These are phyloP conservation scores for Chamaenerion angustifolium DNA, from an alignment of 345 rosid species.

Conservation along the genomic window DNA sequence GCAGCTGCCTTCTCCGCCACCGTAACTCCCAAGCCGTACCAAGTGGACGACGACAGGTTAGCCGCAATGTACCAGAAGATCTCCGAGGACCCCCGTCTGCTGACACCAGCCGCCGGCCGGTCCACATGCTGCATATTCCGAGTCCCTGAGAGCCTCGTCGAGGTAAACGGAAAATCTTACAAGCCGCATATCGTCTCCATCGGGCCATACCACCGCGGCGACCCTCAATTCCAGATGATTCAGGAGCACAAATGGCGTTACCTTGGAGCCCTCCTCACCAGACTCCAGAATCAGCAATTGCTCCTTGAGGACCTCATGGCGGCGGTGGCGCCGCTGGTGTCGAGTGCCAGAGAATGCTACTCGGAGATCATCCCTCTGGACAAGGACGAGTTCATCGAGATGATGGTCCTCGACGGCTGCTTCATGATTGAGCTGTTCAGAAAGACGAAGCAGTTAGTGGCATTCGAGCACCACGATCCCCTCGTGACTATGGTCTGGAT, in stretches of 20 bases:
- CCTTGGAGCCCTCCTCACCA: too few species aligned
- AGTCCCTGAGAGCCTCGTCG: conserved; percentile 13
- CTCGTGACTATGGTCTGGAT: conserved; percentile 54
- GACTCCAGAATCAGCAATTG: too few species aligned
- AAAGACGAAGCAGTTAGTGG: conserved; percentile 26
- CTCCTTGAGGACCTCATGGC: conserved; percentile 31
- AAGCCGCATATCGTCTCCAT: conserved; percentile 3
- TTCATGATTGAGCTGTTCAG: conserved; percentile 50
- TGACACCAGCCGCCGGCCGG: conserved; percentile 9
- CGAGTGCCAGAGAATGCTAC: conserved; percentile 45
- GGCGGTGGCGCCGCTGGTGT: conserved; percentile 25
- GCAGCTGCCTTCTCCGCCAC: neutral
- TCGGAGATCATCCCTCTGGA: conserved; percentile 38
- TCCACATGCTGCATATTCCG: conserved; percentile 17
- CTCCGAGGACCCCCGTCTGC: conserved; percentile 4
- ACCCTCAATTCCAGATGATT: neutral
- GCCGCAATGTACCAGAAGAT: conserved; percentile 2
- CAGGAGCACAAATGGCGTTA: conserved; percentile 4
- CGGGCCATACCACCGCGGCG: conserved; percentile 5
- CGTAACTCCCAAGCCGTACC: conserved; percentile 1
- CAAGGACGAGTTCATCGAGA: conserved; percentile 32
- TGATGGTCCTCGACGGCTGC: conserved; percentile 64
- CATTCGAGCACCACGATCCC: conserved; percentile 40
- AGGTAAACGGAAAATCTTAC: conserved; percentile 1
- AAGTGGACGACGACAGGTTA: neutral